Evolutionary conservation across 2,329 filamentous ascomycete genomes (phyloP).

Genomic region (Tolypocladium nubicola): DNA sequence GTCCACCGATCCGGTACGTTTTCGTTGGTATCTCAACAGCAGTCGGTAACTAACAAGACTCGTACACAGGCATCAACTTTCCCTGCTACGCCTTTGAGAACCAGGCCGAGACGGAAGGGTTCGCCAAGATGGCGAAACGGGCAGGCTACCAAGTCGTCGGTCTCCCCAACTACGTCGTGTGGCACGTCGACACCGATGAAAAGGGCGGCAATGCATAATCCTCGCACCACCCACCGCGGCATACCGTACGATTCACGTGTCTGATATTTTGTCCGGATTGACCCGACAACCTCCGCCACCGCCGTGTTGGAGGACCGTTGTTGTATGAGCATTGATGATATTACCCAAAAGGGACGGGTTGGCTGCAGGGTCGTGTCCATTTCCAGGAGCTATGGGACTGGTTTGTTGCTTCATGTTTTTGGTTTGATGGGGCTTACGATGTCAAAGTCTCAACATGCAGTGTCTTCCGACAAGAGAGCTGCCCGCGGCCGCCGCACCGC

Average conservation of each 20-base stretch:
- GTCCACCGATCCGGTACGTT: slow-evolving; percentile 80
- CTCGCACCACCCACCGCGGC: neutral
- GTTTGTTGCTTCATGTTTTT: neutral
- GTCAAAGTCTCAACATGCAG: neutral
- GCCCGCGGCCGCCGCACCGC: neutral
- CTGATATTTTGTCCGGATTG: slow-evolving; percentile 11
- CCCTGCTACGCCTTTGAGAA: slow-evolving; percentile 96
- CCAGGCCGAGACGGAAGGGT: slow-evolving; percentile 96
- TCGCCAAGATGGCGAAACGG: slow-evolving; percentile 96
- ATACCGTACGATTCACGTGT: slow-evolving; percentile 9
- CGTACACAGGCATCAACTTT: slow-evolving; percentile 76
- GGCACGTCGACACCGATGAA: slow-evolving; percentile 96
- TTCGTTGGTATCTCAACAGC: slow-evolving; percentile 1
- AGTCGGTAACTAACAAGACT: neutral
- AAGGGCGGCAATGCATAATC: slow-evolving; percentile 66
- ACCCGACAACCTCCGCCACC: slow-evolving; percentile 7
- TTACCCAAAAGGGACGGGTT: slow-evolving; percentile 4
- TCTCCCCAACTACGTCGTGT: slow-evolving; percentile 94
- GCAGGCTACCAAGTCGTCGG: slow-evolving; percentile 89
- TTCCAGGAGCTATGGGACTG: neutral
- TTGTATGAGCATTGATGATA: slow-evolving; percentile 16
- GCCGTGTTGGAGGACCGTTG: slow-evolving; percentile 8
- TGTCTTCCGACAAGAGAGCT: neutral
- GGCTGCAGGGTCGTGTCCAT: neutral
- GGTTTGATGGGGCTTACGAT: neutral